Base-by-base conservation (phyloP, 73 alveolate genomes). In the Paraurostyla sp. region DNA sequence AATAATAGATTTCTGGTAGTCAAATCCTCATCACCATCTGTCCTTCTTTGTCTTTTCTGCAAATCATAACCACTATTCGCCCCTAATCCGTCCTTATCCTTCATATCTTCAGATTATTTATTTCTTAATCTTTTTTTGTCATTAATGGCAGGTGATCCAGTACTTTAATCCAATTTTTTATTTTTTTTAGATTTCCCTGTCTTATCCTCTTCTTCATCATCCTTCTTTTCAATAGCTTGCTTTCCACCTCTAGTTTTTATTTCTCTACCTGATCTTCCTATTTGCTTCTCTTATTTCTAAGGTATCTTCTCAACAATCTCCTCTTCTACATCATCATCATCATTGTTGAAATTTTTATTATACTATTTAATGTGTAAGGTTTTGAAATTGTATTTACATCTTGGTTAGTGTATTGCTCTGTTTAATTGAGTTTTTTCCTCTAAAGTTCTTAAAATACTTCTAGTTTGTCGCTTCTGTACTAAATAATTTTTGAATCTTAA, bases 281-380 rank as follows among this genome's bases (percentile, higher is more conserved):
- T 3, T 38, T 15, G 58, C 50, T 60, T 69, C n/a, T 69, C 35
- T 32, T 33, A n/a, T n/a, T n/a, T n/a, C n/a, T n/a, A n/a, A n/a
- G n/a, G n/a, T n/a, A n/a, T n/a, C n/a, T n/a, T n/a, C n/a, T n/a
- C n/a, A n/a, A n/a, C n/a, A n/a, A n/a, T 32, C 40, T 7, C 84
- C 32, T 38, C 84, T 4, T 69, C 84, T 35, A 35, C 62, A 41
- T 33, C 27, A 69, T 69, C 84, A 42, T 69, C 84, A 25, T 69
- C 84, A 33, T 60, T 60, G 35, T 69, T 69, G 23, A 69, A 69
- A n/a, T 43, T 41, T 29, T 69, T 69, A 38, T 41, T 35, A 40
- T 69, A 69, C 78, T 60, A 60, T n/a, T 2, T 29, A 60, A 60
- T 60, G 7, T 29, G 13, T 13, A 52, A n/a, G 23, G 4, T 52